These are phyloP conservation scores for Cryphonectria radicalis DNA, from an alignment of 2,329 filamentous ascomycete genomes.

Conservation along the genomic window DNA sequence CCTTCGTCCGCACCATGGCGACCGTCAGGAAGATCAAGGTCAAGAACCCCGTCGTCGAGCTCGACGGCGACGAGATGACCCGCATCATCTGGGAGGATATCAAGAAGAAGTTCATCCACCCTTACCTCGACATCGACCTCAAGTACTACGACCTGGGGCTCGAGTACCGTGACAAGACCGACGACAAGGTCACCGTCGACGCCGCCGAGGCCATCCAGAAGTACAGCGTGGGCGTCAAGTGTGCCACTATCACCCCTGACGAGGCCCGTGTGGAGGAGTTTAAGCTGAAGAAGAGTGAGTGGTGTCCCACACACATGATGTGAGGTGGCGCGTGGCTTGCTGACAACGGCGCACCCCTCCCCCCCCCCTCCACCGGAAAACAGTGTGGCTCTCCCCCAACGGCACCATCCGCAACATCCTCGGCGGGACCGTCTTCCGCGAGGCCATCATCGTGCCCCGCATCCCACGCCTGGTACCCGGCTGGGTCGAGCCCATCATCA, in stretches of 20 bases:
- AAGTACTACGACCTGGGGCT: constrained; percentile 98
- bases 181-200: constrained; percentile 94
- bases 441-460: constrained; percentile 93
- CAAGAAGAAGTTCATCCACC: constrained; percentile 98
- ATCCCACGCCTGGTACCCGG: constrained; percentile 93
- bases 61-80: constrained; percentile 96
- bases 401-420: constrained; percentile 79
- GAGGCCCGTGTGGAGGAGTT: constrained; percentile 97
- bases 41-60: constrained; percentile 97
- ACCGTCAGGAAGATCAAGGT: constrained; percentile 90
- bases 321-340: neutral
- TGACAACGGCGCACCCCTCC: constrained; percentile 24
- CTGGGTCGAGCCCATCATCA: constrained; percentile 99
- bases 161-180: constrained; percentile 92
- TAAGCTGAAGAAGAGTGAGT: constrained; percentile 94
- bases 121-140: constrained; percentile 94
- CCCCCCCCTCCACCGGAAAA: constrained; percentile 8
- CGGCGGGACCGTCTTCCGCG: constrained; percentile 97
- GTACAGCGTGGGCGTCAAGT: constrained; percentile 98
- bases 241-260: constrained; percentile 97
- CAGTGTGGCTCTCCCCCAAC: constrained; percentile 98
- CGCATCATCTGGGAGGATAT: constrained; percentile 99
- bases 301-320: neutral
- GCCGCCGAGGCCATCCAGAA: constrained; percentile 98
- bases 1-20: constrained; percentile 54